A percentile compares a stretch with the other conserved stretches of the same genome.
Evolutionary conservation across 352 stramenopile species (phyloP).

Genomic region (Pilasporangium apinafurcum): DNA sequence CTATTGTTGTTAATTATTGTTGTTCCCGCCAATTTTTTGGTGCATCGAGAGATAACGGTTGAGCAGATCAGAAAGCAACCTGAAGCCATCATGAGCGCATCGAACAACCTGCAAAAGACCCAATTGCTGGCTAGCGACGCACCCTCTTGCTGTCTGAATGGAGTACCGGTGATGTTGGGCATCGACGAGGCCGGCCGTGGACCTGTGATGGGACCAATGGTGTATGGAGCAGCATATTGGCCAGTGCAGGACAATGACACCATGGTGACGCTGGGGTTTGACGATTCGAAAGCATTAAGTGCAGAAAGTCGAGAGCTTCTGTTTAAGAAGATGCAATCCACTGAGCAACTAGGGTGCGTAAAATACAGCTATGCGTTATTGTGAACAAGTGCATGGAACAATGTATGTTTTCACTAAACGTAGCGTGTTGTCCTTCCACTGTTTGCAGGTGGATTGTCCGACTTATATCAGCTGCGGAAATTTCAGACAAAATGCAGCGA

Average conservation of each 20-base stretch:
- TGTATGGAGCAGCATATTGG: conserved; percentile 93
- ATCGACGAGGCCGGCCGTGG: conserved; percentile 95
- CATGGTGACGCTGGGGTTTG: conserved; percentile 87
- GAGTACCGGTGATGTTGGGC: conserved; percentile 83
- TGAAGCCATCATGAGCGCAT: too few species aligned
- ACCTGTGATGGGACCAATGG: conserved; percentile 93
- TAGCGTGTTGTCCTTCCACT: too few species aligned
- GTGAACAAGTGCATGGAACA: too few species aligned
- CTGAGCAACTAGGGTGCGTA: conserved; percentile 51
- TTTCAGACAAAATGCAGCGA: conserved; percentile 93
- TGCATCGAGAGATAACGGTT: too few species aligned
- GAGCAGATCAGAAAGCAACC: too few species aligned
- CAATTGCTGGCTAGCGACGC: conserved; percentile 57
- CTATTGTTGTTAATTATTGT: too few species aligned
- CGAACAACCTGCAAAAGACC: conserved; percentile 51
- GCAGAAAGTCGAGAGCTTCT: conserved; percentile 81
- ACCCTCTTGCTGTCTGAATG: conserved; percentile 49
- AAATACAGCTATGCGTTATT: neutral
- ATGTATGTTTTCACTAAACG: too few species aligned
- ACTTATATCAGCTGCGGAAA: conserved; percentile 89
- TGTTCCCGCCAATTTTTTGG: too few species aligned
- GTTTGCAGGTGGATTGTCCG: conserved; percentile 81
- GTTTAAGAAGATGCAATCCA: conserved; percentile 86
- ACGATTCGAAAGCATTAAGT: conserved; percentile 93
- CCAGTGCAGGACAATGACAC: conserved; percentile 46